These are phyloP conservation scores for Irpex rosettiformis DNA, from an alignment of 1,284 basidiomycete genomes.

Conservation along the genomic window DNA sequence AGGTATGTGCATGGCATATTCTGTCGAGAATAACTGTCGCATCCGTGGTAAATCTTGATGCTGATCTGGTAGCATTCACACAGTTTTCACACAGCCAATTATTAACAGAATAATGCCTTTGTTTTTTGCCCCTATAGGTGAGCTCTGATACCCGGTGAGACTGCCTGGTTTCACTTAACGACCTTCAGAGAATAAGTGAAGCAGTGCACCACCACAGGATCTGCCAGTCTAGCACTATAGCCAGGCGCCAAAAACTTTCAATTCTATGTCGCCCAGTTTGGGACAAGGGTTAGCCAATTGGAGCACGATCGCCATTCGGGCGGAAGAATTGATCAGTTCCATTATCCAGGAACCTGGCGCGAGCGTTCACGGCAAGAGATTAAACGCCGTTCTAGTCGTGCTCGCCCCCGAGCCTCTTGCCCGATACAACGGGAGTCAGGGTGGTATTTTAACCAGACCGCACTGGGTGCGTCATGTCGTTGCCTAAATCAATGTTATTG, in stretches of 20 bases:
- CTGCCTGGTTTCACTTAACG: not conserved
- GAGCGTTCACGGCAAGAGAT: not conserved
- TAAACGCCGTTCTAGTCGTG: not conserved
- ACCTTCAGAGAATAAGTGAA: not conserved
- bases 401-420: not conserved
- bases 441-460: not conserved
- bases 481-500: not conserved
- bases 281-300: not conserved
- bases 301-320: not conserved
- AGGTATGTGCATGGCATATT: not conserved
- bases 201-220: not conserved
- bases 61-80: not conserved
- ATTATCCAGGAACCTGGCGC: conserved; percentile 4
- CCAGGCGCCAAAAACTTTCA: not conserved
- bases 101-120: not conserved
- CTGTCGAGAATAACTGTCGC: not conserved
- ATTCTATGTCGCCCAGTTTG: not conserved
- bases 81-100: not conserved
- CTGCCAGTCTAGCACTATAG: not conserved
- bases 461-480: not conserved
- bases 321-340: not conserved
- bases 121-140: not conserved
- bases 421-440: not conserved
- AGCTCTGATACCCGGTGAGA: not conserved
- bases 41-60: not conserved